Base-by-base conservation (phyloP, 768 basidiomycete genomes). In the Peribolospora baueri region DNA sequence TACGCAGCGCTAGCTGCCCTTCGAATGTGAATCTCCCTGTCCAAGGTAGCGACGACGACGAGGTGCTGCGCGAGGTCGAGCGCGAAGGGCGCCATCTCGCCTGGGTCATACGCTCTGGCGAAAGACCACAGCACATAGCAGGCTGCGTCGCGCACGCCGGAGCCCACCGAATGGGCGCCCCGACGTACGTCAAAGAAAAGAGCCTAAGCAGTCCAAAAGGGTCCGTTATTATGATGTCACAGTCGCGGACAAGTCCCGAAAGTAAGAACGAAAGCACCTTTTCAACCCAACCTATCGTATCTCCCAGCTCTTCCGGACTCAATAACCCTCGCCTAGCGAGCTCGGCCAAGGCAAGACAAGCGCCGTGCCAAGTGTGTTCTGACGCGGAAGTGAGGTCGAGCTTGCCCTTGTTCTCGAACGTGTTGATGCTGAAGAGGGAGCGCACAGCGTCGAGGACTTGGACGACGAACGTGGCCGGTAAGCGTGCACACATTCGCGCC, bases 1-100 rank as follows among this genome's bases (percentile, higher is more conserved):
- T 85, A 97, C 9, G 90, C 85, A 13, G 93, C 93, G 67, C 91
- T 97, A 9, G 90, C 90, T 10, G 93, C 91, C 60, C 93, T 72
- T 37, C 93, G 76, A 54, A 98, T 87, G 58, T 86, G 84, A 39
- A 95, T 78, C 67, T 98, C 93, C 41, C 93, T 76, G 70, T 98
- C 93, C 65, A 78, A 90, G 40, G 86, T 69, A 1, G 91, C 78
- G 37, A 85, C 82, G 36, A 76, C 75, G n/a, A 80, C 77, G 57
- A 97, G 74, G 41, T 70, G 70, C 48, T 72, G 75, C 5, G 90
- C 82, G 25, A 97, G 74, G 49, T 71, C 68, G 3, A 69, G 66
- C 5, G 82, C 76, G 65, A 81, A 75, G 0, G 78, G 79, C 47
- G 68, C 66, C 54, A 90, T 70, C 40, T 61, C 51, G 0, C 54